Evolutionary conservation across 2,329 filamentous ascomycete genomes (phyloP).

Genomic region (Capronia epimyces): DNA sequence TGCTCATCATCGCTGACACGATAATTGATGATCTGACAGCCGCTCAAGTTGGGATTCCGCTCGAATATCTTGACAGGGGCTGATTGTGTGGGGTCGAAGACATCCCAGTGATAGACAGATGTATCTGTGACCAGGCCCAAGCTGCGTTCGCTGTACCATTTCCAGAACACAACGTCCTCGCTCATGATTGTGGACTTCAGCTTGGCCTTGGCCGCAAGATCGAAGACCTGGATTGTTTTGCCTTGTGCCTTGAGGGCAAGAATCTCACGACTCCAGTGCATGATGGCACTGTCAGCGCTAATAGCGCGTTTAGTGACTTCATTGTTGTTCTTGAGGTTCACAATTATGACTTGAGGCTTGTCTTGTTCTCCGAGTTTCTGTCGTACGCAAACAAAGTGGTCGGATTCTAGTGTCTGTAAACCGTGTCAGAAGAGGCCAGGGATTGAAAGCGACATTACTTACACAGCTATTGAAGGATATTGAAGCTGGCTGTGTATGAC

Average conservation of each 20-base stretch:
- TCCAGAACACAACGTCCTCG: slow-evolving; percentile 98
- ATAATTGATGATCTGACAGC: slow-evolving; percentile 99
- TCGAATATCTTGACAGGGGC: slow-evolving; percentile 88
- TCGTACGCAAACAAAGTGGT: slow-evolving; percentile 91
- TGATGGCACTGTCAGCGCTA: slow-evolving; percentile 98
- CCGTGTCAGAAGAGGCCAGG: slow-evolving; percentile 23
- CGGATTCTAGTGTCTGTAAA: slow-evolving; percentile 87
- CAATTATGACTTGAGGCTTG: slow-evolving; percentile 89
- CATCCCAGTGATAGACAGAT: slow-evolving; percentile 95
- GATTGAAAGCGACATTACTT: slow-evolving; percentile 38
- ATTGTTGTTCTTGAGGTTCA: slow-evolving; percentile 97
- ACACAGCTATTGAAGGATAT: slow-evolving; percentile 88
- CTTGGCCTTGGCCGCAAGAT: slow-evolving; percentile 86
- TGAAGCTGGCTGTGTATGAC: slow-evolving; percentile 52
- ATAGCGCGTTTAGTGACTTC: slow-evolving; percentile 91
- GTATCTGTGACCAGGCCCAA: slow-evolving; percentile 86
- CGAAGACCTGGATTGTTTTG: slow-evolving; percentile 94
- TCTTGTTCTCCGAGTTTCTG: slow-evolving; percentile 83
- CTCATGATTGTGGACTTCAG: slow-evolving; percentile 95
- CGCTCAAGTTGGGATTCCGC: slow-evolving; percentile 79
- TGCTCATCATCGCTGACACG: slow-evolving; percentile 91
- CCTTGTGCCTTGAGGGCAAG: slow-evolving; percentile 94
- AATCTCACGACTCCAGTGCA: slow-evolving; percentile 96
- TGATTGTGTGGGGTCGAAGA: slow-evolving; percentile 76
- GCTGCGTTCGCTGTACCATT: slow-evolving; percentile 89